Base-by-base conservation (phyloP, 208 protist genomes). In the Trypanosoma boissoni region DNA sequence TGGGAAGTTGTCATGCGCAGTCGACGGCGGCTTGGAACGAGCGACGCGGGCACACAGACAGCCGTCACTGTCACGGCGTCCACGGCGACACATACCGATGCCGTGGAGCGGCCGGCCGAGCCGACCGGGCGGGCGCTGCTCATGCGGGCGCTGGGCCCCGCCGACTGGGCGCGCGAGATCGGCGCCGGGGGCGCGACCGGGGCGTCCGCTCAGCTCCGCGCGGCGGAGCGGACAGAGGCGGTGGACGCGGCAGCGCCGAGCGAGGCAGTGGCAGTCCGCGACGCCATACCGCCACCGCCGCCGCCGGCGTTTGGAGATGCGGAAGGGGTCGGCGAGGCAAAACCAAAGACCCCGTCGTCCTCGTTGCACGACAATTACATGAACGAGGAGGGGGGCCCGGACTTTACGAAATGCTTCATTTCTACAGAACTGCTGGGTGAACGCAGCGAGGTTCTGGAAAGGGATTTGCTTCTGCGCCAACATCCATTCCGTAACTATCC, bases 401-500 rank as follows among this genome's bases (percentile, higher is more conserved):
- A 45, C 14, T 64, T 52, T 58, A 8, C 55, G 8, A 71, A 29
- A 42, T 71, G 64, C 29, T 63, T 71, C 18, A 71, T 71, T 37
- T 50, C 64, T 14, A 71, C 56, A 20, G 64, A 64, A 16, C 10
- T 2, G 7, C 46, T 71, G 24, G 56, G 28, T 14, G 37, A 31
- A 26, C 55, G 48, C 2, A 29, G 34, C 16, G 42, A 64, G 1
- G 23, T 49, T 36, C 44, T 71, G 23, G 56, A 71, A 7, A 54
- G 48, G 36, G 56, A 60, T 42, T 9, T 27, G 4, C 50, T 71
- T 7, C 23, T 63, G 18, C 49, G 32, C 16, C 48, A 54, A 27
- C 50, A 42, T 39, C 64, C 64, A 2, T 71, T 71, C 20, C 49
- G 64, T 6, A 71, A 71, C 49, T 71, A 64, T 42, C 64, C 64